Conservation (phyloP, 1,284 basidiomycete genomes). For the Cutaneotrichosporon arboriforme region DNA sequence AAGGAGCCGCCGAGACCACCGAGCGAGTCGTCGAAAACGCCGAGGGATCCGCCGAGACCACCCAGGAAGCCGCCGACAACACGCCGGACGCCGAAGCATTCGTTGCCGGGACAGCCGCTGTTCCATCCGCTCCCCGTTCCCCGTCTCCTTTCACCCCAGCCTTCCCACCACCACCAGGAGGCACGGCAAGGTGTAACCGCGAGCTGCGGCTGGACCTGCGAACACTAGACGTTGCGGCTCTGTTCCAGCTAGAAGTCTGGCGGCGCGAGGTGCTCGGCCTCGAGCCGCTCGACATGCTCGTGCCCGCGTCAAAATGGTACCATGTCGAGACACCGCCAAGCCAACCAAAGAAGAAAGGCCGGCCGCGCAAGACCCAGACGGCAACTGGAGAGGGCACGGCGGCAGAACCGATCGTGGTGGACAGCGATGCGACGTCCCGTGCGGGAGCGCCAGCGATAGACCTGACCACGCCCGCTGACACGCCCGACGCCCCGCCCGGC, state of each 20-base stretch:
- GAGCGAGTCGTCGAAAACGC: too few relatives aligned
- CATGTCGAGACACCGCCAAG: not conserved
- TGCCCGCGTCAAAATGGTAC: constrained; percentile 23
- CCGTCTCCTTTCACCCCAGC: constrained; percentile 7
- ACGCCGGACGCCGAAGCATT: too few relatives aligned
- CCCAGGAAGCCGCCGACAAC: not conserved
- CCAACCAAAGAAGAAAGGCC: not conserved
- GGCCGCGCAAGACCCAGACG: not conserved
- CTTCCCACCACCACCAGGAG: constrained; percentile 28
- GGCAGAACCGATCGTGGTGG: too few relatives aligned
- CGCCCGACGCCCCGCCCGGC: too few relatives aligned
- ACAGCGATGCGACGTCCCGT: not conserved
- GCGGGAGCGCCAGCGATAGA: too few relatives aligned
- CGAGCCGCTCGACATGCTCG: constrained; percentile 21
- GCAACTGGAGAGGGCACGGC: not conserved
- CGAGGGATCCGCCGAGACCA: too few relatives aligned
- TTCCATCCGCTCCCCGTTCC: constrained; percentile 1
- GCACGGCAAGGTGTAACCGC: constrained; percentile 24
- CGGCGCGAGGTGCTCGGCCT: constrained; percentile 29
- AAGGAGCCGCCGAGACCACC: too few relatives aligned
- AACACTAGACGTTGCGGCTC: constrained; percentile 33
- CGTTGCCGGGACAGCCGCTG: too few relatives aligned
- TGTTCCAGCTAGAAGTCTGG: constrained; percentile 39
- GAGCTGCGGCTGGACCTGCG: constrained; percentile 39
- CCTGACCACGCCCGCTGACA: too few relatives aligned